Percentiles rank a stretch among this genome's conserved stretches.
phyloP scores from a whole-genome alignment of 768 basidiomycete species.

The Lactarius hatsudake region DNA sequence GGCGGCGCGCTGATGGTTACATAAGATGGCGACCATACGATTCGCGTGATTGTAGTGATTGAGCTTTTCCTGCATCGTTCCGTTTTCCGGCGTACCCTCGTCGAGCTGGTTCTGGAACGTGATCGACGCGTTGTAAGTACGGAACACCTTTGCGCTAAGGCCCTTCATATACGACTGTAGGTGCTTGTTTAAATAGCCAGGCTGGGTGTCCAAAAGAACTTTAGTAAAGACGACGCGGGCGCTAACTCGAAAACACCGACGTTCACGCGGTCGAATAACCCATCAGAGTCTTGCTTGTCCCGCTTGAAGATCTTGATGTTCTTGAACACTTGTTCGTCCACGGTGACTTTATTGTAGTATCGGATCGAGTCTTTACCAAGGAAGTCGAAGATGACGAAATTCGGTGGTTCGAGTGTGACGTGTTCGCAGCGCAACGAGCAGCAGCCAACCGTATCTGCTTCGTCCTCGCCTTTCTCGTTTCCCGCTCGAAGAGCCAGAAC shows the following conservation, averaged over 20 bases:
- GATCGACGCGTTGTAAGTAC: constrained; percentile 98
- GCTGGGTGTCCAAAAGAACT: constrained; percentile 44
- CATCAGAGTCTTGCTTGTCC: constrained; percentile 82
- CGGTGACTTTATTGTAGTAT: constrained; percentile 88
- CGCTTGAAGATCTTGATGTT: constrained; percentile 97
- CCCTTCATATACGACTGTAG: constrained; percentile 94
- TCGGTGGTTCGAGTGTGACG: constrained; percentile 85
- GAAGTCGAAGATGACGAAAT: constrained; percentile 93
- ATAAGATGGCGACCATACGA: constrained; percentile 93
- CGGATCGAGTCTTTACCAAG: constrained; percentile 99
- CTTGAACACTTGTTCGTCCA: constrained; percentile 94
- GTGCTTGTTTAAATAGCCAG: constrained; percentile 85
- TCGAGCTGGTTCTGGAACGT: constrained; percentile 93
- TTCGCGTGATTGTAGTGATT: constrained; percentile 98
- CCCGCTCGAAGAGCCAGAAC: constrained; percentile 95
- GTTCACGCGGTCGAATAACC: constrained; percentile 91
- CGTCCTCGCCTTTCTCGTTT: constrained; percentile 99
- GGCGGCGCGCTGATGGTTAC: constrained; percentile 96
- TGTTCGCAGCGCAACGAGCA: constrained; percentile 97
- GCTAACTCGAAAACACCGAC: constrained; percentile 46
- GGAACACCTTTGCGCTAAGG: constrained; percentile 98
- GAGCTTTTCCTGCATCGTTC: constrained; percentile 90
- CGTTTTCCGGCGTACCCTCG: constrained; percentile 61
- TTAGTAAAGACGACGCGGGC: background rate
- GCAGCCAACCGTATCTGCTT: constrained; percentile 98